Evolutionary conservation across 106 monocot species (phyloP).

Genomic region (Phalaenopsis equestris): DNA sequence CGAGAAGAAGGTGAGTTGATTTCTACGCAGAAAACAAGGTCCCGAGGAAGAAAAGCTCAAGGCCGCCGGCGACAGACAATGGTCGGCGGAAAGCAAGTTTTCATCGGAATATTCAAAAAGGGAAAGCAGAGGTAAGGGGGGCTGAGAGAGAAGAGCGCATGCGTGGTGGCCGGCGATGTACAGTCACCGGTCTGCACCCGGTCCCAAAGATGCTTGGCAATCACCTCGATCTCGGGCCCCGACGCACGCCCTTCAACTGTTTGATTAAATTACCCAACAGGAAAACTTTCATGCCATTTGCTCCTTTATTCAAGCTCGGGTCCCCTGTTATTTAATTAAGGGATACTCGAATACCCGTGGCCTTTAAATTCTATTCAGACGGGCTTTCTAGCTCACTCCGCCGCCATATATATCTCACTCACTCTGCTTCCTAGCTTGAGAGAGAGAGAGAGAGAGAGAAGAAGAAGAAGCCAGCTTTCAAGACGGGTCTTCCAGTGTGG

Average conservation of each 20-base stretch:
- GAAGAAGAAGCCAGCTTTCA: not conserved
- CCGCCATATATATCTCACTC: not conserved
- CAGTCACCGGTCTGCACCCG: not conserved
- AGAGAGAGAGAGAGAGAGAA: conserved; percentile 9
- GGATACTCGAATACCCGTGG: not conserved
- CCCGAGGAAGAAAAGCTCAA: not conserved
- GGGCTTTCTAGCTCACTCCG: not conserved
- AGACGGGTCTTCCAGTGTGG: conserved; percentile 50
- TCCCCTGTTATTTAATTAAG: not conserved
- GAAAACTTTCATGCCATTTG: not conserved
- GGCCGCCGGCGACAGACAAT: not conserved
- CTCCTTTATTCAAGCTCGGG: not conserved
- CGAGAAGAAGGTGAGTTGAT: not conserved
- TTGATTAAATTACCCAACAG: not conserved
- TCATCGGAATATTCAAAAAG: conserved; percentile 3
- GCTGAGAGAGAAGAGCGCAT: not conserved
- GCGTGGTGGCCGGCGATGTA: not conserved
- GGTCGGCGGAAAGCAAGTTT: not conserved
- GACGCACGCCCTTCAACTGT: not conserved
- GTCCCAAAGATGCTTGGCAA: not conserved
- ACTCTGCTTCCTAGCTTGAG: not conserved
- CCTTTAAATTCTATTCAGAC: conserved; percentile 4
- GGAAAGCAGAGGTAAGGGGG: not conserved
- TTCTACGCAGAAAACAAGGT: not conserved
- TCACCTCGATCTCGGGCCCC: not conserved